A percentile compares a stretch with the other conserved stretches of the same genome.
Evolutionary conservation across 768 basidiomycete species (phyloP).

Genomic region (Lyophyllum decastes): DNA sequence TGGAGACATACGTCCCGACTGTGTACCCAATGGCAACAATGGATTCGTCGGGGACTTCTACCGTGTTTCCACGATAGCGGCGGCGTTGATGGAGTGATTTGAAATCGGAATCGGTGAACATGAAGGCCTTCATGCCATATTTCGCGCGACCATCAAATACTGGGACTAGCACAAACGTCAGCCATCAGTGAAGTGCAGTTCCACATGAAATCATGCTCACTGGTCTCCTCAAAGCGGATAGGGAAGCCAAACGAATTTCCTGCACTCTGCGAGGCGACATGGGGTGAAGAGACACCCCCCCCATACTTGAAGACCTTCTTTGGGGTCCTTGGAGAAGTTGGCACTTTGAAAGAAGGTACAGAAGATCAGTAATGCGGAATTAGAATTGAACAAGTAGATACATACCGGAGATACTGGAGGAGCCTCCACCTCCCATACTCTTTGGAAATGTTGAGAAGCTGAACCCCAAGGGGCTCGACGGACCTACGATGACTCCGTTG

Average conservation of each 20-base stretch:
- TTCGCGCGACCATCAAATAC: slow-evolving; percentile 5
- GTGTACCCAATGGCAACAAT: slow-evolving; percentile 1
- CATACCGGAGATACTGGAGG: no score
- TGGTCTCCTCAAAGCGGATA: neutral
- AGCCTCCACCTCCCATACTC: no score
- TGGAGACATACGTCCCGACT: neutral
- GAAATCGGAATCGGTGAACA: neutral
- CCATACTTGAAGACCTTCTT: neutral
- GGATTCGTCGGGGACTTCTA: neutral
- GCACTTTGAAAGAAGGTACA: neutral
- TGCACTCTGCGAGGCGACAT: neutral
- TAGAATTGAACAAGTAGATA: no score
- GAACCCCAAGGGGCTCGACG: neutral
- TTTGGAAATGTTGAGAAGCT: neutral
- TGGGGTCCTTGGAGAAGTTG: neutral
- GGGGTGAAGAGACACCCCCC: neutral
- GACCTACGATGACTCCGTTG: neutral
- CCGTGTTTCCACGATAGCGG: neutral
- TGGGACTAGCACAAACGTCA: neutral
- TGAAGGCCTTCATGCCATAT: neutral
- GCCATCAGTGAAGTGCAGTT: no score
- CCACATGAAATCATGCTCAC: no score
- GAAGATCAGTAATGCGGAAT: no score
- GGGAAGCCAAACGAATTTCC: neutral
- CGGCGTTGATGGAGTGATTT: neutral